Conservation (phyloP, 495 filamentous ascomycete genomes). For the Aspergillus baeticus region DNA sequence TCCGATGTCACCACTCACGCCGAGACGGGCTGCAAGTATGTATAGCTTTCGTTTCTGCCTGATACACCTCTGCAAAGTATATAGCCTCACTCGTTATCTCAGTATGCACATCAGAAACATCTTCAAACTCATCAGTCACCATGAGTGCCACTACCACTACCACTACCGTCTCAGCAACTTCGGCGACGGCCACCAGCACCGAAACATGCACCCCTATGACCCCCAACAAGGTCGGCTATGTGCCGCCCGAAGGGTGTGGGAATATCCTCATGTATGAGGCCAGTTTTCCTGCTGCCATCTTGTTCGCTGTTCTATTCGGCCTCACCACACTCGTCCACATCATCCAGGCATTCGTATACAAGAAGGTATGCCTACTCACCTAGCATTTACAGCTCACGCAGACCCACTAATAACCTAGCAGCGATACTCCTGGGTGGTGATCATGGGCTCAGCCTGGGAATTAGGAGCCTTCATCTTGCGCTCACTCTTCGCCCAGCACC, state of each 20-base stretch:
- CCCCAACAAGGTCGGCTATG: slow-evolving; percentile 31
- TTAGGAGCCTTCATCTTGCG: slow-evolving; percentile 23
- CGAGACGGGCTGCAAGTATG: too few relatives aligned
- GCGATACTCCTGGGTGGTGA: slow-evolving; percentile 55
- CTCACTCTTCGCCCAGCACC: too few relatives aligned
- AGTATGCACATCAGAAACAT: too few relatives aligned
- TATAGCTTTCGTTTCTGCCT: too few relatives aligned
- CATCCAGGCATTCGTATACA: slow-evolving; percentile 32
- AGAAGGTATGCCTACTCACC: slow-evolving; percentile 15
- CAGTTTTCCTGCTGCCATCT: slow-evolving; percentile 32
- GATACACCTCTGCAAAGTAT: too few relatives aligned
- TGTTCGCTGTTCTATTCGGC: slow-evolving; percentile 36
- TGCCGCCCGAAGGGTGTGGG: slow-evolving; percentile 32
- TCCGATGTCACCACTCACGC: neutral
- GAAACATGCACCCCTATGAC: neutral
- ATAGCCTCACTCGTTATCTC: too few relatives aligned
- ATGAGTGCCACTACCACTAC: too few relatives aligned
- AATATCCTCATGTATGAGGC: slow-evolving; percentile 28
- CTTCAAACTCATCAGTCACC: too few relatives aligned
- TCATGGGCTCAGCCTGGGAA: slow-evolving; percentile 49
- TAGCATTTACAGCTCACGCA: neutral
- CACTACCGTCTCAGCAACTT: too few relatives aligned
- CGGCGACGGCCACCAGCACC: neutral
- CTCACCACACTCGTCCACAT: slow-evolving; percentile 30
- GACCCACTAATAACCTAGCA: slow-evolving; percentile 11